These are phyloP conservation scores for Euptelea pleiosperma DNA, from an alignment of 164 flowering plant genomes.

Conservation along the genomic window DNA sequence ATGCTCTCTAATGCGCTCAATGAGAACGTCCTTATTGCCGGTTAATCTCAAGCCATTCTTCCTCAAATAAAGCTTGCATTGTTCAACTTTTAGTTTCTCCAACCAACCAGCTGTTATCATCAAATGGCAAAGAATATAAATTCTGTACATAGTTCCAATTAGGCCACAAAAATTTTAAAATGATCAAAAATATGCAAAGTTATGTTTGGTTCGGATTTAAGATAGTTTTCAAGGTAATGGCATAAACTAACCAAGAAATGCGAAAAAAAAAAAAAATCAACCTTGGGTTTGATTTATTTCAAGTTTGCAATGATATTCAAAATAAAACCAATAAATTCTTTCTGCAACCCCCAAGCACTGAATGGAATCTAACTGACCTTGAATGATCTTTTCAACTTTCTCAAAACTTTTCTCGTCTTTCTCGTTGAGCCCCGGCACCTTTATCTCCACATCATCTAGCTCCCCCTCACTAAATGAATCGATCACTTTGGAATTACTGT, in stretches of 20 bases:
- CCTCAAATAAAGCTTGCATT: constrained; percentile 79
- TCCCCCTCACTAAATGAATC: constrained; percentile 23
- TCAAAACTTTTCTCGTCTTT: constrained; percentile 42
- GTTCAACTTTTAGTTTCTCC: constrained; percentile 69
- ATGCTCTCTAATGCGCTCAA: constrained; percentile 74
- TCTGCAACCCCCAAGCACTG: too few species aligned
- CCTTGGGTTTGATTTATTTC: too few species aligned
- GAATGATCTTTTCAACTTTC: constrained; percentile 37
- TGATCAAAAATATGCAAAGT: too few species aligned
- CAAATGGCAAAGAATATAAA: neutral
- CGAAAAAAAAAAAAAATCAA: too few species aligned
- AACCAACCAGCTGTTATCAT: constrained; percentile 49
- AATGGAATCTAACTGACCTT: constrained; percentile 30
- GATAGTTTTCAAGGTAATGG: too few species aligned
- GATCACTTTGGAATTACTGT: constrained; percentile 14
- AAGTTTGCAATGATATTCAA: too few species aligned
- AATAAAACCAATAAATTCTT: too few species aligned
- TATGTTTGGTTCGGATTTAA: too few species aligned
- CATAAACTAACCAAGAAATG: too few species aligned
- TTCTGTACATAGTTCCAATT: neutral
- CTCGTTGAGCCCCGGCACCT: constrained; percentile 33
- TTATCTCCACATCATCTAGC: constrained; percentile 20
- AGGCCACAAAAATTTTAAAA: too few species aligned
- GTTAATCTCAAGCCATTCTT: constrained; percentile 64
- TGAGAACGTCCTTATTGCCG: constrained; percentile 61